Base-by-base conservation (phyloP, 768 basidiomycete species). In the Lentinus brumalis region DNA sequence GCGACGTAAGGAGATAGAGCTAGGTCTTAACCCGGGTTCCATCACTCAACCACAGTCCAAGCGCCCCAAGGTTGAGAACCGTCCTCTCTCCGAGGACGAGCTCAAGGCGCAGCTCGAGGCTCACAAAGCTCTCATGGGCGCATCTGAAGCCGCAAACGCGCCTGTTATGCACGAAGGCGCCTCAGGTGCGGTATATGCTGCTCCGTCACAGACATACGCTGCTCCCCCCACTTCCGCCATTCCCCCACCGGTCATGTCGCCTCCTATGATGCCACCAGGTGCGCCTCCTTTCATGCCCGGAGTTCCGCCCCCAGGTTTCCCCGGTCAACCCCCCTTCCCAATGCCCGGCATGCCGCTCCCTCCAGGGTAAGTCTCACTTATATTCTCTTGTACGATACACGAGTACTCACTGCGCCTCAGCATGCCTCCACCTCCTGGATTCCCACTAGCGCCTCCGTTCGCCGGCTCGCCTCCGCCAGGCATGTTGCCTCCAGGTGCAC, bases 101-200 rank as follows among this genome's bases (percentile, higher is more conserved):
- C 81, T 98, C 16, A 85, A 83, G 61, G 86, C 88, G 0, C 92
- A 96, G 72, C 82, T 98, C 3, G 87, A 86, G 56, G 91, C 93
- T 2, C 96, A 98, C 75, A 94, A 89, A 72, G 89, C 89, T 7
- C 81, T 98, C 46, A 98, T 99, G 96, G 90, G 91, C 29, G 81
- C 77, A 8, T 74, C 74, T 26, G 77, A 83, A 5, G 63, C 74
- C 11, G 66, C 68, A 5, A 40, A 59, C 10, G 65, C 75, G 7
- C 74, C 80, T 14, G 65, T 76, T 14, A 68, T 79, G 2, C 69
- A 77, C 11, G 80, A 79, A 51, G 69, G 77, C 12, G 77, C 76
- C 64, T 71, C 78, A n/a, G 78, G 83, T 39, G 83, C 80, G 4
- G 91, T 94, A 0, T 92, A 88, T 67, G 85, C 85, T 21, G 90